Conservation (phyloP, 1,284 basidiomycete species). For the Stereum hirsutum region DNA sequence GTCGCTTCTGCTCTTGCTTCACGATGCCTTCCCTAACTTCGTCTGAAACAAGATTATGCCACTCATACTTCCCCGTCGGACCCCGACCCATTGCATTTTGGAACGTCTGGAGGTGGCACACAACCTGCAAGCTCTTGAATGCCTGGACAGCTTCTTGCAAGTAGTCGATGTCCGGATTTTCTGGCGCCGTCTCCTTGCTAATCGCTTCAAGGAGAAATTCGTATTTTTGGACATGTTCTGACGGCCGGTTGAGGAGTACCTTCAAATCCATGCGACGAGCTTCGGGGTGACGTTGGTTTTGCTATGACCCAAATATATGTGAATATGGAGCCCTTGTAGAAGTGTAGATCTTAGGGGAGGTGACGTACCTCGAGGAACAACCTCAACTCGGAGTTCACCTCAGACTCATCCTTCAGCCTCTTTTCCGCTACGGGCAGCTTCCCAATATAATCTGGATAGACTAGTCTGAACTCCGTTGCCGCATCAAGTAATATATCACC, state of each 20-base stretch:
- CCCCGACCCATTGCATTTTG: slow-evolving; percentile 81
- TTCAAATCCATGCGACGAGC: slow-evolving; percentile 79
- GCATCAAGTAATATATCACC: slow-evolving; percentile 89
- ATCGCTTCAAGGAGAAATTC: slow-evolving; percentile 84
- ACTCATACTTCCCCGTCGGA: slow-evolving; percentile 68
- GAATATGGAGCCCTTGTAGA: neutral
- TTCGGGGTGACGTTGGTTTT: slow-evolving; percentile 59
- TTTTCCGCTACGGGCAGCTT: slow-evolving; percentile 83
- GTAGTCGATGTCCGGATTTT: slow-evolving; percentile 77
- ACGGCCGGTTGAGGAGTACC: slow-evolving; percentile 80
- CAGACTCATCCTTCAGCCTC: slow-evolving; percentile 77
- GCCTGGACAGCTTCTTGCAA: slow-evolving; percentile 66
- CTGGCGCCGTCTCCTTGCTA: slow-evolving; percentile 66
- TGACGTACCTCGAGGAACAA: slow-evolving; percentile 76
- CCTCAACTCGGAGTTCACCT: slow-evolving; percentile 75
- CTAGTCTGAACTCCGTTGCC: slow-evolving; percentile 80
- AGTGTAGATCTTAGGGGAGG: neutral
- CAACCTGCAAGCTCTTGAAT: slow-evolving; percentile 68
- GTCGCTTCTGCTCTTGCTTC: slow-evolving; percentile 77
- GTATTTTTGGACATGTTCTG: slow-evolving; percentile 87
- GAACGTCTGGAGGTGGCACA: slow-evolving; percentile 78
- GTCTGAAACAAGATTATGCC: slow-evolving; percentile 78
- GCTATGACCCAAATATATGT: slow-evolving; percentile 15
- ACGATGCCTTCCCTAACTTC: slow-evolving; percentile 57
- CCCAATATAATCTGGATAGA: slow-evolving; percentile 84